phyloP scores from a whole-genome alignment of 2,329 filamentous ascomycete genomes.

The Ophiocordyceps camponoti-floridani region DNA sequence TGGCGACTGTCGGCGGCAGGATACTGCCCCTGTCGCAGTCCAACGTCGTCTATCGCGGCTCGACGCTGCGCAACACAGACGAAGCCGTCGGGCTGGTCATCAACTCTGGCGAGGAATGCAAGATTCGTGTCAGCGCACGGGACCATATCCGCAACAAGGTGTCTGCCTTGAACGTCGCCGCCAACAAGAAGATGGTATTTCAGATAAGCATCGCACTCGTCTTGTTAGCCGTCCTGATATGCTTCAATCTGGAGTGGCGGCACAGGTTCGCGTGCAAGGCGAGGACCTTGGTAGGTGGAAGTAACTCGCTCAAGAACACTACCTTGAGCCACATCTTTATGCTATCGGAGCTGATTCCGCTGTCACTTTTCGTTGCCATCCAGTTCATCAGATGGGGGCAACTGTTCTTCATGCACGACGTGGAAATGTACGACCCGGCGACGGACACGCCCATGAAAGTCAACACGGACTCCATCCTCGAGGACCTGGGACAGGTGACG shows the following conservation, averaged over 20 bases:
- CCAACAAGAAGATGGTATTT: constrained; percentile 66
- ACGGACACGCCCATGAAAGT: constrained; percentile 75
- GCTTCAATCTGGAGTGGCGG: constrained; percentile 69
- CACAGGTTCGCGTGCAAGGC: constrained; percentile 31
- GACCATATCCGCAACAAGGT: constrained; percentile 75
- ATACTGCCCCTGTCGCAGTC: constrained; percentile 56
- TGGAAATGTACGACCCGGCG: constrained; percentile 79
- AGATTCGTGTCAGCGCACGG: constrained; percentile 83
- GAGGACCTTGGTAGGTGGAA: too few relatives aligned
- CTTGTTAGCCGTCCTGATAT: constrained; percentile 61
- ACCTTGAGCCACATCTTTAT: constrained; percentile 60
- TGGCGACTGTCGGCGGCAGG: constrained; percentile 37
- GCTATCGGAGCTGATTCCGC: constrained; percentile 88
- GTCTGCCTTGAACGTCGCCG: constrained; percentile 54
- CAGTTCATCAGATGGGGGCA: constrained; percentile 70
- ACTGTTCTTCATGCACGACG: constrained; percentile 67
- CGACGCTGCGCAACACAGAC: constrained; percentile 64
- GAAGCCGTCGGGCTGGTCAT: constrained; percentile 61
- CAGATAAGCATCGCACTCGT: constrained; percentile 65
- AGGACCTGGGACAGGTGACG: constrained; percentile 77
- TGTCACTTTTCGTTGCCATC: constrained; percentile 84
- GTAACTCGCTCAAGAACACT: too few relatives aligned
- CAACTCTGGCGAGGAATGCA: constrained; percentile 81
- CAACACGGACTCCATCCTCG: constrained; percentile 86
- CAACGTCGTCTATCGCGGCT: constrained; percentile 76